Evolutionary conservation across 371 early-diverging fungal species (phyloP), one percentile per base, ranked within the genome.

Genomic region (Haplosporangium sp.): DNA sequence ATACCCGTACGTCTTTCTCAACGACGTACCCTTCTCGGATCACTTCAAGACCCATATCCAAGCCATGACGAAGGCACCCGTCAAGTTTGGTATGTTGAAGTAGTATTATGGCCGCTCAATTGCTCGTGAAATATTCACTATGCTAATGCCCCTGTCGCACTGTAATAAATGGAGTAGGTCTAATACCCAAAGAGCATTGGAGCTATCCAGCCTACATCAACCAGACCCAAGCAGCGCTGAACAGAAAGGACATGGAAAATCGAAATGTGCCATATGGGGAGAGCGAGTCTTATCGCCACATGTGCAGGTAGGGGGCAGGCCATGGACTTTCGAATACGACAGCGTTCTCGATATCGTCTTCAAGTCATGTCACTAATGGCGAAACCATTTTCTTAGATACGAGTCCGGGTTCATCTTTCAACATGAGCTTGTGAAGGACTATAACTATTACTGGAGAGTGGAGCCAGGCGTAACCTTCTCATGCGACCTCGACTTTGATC

Each of bases 391-490:
- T 4, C 29, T 29, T 51, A 83, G 90, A n/a, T 90, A 83, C 60
- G 86, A 89, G 59, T 96, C 97, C 42, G 96, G 98, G 6, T 96
- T 92, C 80, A 95, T 99, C 75, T 97, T 90, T 81, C 84, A 89
- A 54, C 96, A 98, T 73, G 92, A 93, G 53, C 79, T 95, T 7
- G 79, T 97, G 37, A 83, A 83, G 47, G 82, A 90, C 53, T 93
- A 91, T 64, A 93, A 96, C 69, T 98, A 92, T 77, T 99, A 97
- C 81, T 99, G 99, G 99, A 85, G 99, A 11, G 86, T 99, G 12
- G 99, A 99, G 73, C 99, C 99, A 3, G 92, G 90, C 50, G 97
- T 97, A 5, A 86, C 90, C 43, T 96, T 93, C 67, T 88, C 86
- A 64, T 99, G 99, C 76, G 90, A 96, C 62, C 83, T 99, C 20